Percentiles rank a stretch among this genome's conserved stretches.
Conservation (phyloP, 2,329 filamentous ascomycete genomes). For the Pestalotiopsis sp. region DNA sequence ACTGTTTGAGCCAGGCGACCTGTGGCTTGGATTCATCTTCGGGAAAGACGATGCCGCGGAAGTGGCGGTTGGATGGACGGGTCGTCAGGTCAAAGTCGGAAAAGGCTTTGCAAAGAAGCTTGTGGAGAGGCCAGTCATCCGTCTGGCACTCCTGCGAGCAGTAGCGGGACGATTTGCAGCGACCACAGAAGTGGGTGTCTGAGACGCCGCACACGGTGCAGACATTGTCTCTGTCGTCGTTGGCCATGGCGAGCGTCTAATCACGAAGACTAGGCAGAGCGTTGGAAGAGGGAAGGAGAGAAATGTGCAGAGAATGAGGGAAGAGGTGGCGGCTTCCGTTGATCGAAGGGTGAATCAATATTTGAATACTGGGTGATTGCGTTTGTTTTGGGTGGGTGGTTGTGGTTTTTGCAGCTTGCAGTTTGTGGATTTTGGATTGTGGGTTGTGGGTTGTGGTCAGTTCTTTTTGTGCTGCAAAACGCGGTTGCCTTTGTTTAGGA, state of each 20-base stretch:
- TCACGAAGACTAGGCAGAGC: background rate
- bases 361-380: background rate
- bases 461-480: background rate
- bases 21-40: conserved; percentile 9
- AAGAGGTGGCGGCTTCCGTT: background rate
- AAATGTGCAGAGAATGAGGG: background rate
- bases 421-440: background rate
- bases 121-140: conserved; percentile 16
- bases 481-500: too few species aligned
- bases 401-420: background rate
- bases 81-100: conserved; percentile 8
- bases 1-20: conserved; percentile 11
- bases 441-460: background rate
- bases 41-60: conserved; percentile 14
- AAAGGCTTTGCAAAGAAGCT: conserved; percentile 15
- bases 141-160: conserved; percentile 17
- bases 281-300: background rate
- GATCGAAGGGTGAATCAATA: background rate
- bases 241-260: background rate
- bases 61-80: conserved; percentile 13
- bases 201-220: background rate
- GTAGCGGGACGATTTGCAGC: conserved; percentile 13
- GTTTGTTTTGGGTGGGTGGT: background rate
- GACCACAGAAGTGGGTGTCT: conserved; percentile 10
- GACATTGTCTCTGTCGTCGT: background rate